Percentiles rank a stretch among this genome's conserved stretches.
Evolutionary conservation across 169 alveolate species (phyloP).

Genomic region (Plasmodium falciparum): DNA sequence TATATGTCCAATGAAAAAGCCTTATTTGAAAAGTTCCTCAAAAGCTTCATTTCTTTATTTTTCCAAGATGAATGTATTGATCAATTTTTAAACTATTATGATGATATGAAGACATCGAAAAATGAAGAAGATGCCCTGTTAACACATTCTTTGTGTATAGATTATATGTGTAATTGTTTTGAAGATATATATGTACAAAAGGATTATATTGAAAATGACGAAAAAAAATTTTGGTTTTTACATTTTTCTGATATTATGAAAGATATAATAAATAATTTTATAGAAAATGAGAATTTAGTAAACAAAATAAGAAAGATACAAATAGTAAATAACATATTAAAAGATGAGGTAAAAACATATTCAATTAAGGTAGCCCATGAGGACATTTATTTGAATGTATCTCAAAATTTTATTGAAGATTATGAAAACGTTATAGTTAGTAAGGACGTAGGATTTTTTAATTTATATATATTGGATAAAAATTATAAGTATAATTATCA

Average conservation of each 20-base stretch:
- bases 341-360: conserved; percentile 58
- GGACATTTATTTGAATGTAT: conserved; percentile 43
- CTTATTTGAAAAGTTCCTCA: conserved; percentile 17
- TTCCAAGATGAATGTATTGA: conserved; percentile 38
- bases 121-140: conserved; percentile 1
- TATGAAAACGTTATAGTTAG: conserved; percentile 45
- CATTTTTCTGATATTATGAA: conserved; percentile 14
- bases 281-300: conserved; percentile 40
- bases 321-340: conserved; percentile 37
- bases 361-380: conserved; percentile 47
- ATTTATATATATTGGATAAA: conserved; percentile 7
- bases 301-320: conserved; percentile 28
- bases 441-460: conserved; percentile 42
- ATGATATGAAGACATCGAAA: conserved; percentile 11
- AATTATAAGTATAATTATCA: conserved; percentile 49
- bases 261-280: conserved; percentile 23
- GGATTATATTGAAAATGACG: background rate
- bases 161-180: conserved; percentile 19
- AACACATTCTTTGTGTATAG: conserved; percentile 18
- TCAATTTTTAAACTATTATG: conserved; percentile 21
- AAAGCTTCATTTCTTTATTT: conserved; percentile 27
- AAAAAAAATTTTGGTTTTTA: background rate
- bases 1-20: conserved; percentile 16
- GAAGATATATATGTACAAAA: background rate
- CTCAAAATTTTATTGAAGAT: conserved; percentile 58